Conservation (phyloP, 23 red algal genomes). For the Cyanidioschyzon merolae region DNA sequence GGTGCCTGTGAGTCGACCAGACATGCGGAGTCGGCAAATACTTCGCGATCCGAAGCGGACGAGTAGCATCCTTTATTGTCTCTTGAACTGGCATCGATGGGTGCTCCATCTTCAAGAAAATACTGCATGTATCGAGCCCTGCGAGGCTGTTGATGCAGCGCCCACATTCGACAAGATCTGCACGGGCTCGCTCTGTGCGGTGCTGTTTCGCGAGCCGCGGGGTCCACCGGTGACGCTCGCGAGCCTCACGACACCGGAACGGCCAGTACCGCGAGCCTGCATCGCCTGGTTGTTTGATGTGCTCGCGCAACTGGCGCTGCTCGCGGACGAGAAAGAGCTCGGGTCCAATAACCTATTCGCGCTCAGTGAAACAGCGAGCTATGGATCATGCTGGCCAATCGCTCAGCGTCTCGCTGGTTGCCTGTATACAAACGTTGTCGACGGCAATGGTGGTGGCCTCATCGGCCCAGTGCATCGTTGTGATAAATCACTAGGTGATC, state of each 20-base stretch:
- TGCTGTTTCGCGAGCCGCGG: background rate
- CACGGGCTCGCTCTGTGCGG: background rate
- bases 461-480: background rate
- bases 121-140: background rate
- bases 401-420: background rate
- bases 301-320: slow-evolving; percentile 1
- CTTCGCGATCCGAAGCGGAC: background rate
- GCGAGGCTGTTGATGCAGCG: background rate
- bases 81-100: slow-evolving; percentile 10
- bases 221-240: background rate
- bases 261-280: background rate
- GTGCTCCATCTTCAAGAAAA: background rate
- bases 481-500: background rate
- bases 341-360: background rate
- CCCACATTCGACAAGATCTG: background rate
- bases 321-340: background rate
- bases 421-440: background rate
- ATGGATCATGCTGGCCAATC: background rate
- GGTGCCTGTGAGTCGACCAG: background rate
- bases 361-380: background rate
- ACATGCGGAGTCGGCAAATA: background rate
- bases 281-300: background rate
- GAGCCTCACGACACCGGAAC: background rate
- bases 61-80: background rate
- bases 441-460: background rate